phyloP scores from a whole-genome alignment of 805 yeast species.

The Barnettozyma californica region DNA sequence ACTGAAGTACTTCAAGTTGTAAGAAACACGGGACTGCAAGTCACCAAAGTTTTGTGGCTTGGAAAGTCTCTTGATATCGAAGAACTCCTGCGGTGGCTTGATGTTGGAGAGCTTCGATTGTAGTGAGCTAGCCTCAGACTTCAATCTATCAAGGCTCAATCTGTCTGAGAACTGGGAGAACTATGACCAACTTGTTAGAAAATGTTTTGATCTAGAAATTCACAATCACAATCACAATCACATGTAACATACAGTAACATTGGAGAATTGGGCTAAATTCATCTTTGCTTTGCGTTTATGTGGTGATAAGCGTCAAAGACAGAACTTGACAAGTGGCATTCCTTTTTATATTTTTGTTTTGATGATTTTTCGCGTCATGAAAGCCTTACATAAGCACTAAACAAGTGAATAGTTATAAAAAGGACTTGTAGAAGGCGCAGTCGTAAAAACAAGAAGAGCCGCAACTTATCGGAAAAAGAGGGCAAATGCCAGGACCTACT shows the following conservation, averaged over 20 bases:
- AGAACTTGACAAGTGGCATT: background rate
- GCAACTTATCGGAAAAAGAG: background rate
- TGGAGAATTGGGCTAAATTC: constrained; percentile 34
- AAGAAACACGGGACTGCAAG: constrained; percentile 80
- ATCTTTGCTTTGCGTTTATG: constrained; percentile 14
- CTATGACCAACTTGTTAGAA: constrained; percentile 16
- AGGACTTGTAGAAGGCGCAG: background rate
- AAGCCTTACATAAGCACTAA: background rate
- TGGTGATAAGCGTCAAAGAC: too few species aligned
- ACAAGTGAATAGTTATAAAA: too few species aligned
- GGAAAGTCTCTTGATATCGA: constrained; percentile 82
- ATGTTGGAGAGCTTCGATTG: constrained; percentile 64
- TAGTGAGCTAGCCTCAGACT: constrained; percentile 46
- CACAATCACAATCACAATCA: too few species aligned
- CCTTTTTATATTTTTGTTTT: background rate
- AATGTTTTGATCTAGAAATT: background rate
- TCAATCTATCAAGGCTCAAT: constrained; percentile 44
- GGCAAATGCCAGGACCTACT: too few species aligned
- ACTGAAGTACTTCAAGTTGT: constrained; percentile 80
- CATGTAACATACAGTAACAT: constrained; percentile 29
- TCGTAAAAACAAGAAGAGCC: background rate
- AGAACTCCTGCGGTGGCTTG: constrained; percentile 89
- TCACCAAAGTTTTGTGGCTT: constrained; percentile 90
- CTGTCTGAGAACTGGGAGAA: constrained; percentile 40
- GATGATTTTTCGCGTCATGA: background rate